Base-by-base conservation (phyloP, 306 rosid genomes). In the Castanea sativa region DNA sequence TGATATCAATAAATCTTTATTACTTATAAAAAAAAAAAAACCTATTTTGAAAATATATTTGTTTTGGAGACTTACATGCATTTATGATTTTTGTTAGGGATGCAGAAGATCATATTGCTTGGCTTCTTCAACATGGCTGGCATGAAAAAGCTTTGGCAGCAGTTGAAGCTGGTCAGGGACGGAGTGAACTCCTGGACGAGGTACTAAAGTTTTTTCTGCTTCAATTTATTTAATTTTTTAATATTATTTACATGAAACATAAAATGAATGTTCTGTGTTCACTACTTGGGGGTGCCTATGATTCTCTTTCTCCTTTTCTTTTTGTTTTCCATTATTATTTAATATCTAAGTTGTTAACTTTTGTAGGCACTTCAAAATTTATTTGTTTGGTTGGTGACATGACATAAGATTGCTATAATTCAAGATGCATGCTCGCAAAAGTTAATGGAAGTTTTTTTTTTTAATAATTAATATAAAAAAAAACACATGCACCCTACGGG, bases 61-160 rank as follows among this genome's bases (percentile, higher is more conserved):
- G 20, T 20, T 5, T n/a, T 25, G 19, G 53, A 81, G 52, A 19
- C 55, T 45, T 35, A 64, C 7, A 83, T 85, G 80, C 76, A 18
- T 86, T 73, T 69, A 29, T 79, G 49, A 74, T 83, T 49, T 49
- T 49, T 77, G 60, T 73, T 85, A 95, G 99, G 92, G 99, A 95
- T 90, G 86, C 99, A 11, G 98, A 95, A 82, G 99, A 95, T 89
- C 99, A 95, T 86, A 95, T 95, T 83, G 85, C 98, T 29, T 95
- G 99, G 99, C 96, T 95, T 85, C 97, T 95, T 85, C 91, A 93
- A 87, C 99, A 95, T 70, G 94, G 96, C 13, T 92, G 96, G 85
- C 99, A 95, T 77, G 99, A 95, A 84, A 95, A 91, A 78, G 99
- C 99, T 69, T 86, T 93, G 88, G 98, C 97, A 75, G 99, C 91